Base-by-base conservation (phyloP, 805 yeast species). In the Torulaspora quercuum region DNA sequence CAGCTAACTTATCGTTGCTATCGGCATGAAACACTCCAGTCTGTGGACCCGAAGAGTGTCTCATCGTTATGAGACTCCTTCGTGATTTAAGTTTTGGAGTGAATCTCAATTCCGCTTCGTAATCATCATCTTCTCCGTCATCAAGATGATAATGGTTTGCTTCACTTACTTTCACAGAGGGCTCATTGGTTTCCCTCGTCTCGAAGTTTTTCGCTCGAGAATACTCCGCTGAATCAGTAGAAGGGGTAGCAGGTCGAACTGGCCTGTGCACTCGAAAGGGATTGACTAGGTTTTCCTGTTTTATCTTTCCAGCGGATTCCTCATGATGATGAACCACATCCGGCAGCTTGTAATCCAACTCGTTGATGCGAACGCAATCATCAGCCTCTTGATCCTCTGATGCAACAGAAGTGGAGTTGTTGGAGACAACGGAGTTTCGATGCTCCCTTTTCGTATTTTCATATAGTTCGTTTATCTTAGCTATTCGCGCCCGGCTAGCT, bases 41-140 rank as follows among this genome's bases (percentile, higher is more conserved):
- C 11, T 21, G 16, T 10, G 41, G 25, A 21, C 15, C 19, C 6
- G 37, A 18, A 15, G 27, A 15, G 17, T 30, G 29, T 19, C 37
- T 38, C 35, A 35, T 34, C 6, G 42, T 35, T 22, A 45, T 26
- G 6, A 51, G 42, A 29, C 53, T 51, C 10, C 44, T 40, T 15
- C 46, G 48, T 7, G 53, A 46, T 37, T 50, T 47, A 25, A 53
- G 40, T 26, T 38, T 46, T 7, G 58, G 58, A 2, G 55, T 51
- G 21, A 50, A 49, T 21, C 52, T 49, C 39, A 66, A 54, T 11
- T 61, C 67, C 25, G 62, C 67, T 25, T 48, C 48, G 34, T 48
- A 39, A 22, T 55, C 49, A 1, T 55, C 48, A 11, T 32, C 43
- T 14, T 38, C 46, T 22, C 27, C 33, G 11, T 26, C 37, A 6